Evolutionary conservation across 2,329 filamentous ascomycete species (phyloP), one percentile per base, ranked within the genome.

Genomic region (Botrytis tulipae): DNA sequence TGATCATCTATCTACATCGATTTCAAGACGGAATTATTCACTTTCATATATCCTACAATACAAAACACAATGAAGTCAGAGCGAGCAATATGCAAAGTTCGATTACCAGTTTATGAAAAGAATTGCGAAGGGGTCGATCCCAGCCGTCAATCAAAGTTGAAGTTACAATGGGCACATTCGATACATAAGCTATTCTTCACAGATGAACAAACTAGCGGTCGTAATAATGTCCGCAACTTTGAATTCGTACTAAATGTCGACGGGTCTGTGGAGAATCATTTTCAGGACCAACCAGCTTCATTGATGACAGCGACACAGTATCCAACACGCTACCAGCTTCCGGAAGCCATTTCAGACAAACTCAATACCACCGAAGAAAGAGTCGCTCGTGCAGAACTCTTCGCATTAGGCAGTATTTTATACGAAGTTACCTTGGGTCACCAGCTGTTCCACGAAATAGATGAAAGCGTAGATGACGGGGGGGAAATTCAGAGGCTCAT

Each of bases 241-340:
- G 68, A 70, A 29, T 61, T 70, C 14, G 1, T 22, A 25, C 22
- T 70, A 12, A 37, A 46, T 16, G 8, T 9, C 4, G 42, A 70
- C 57, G 68, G 68, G 6, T 70, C 68, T 9, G 68, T 57, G 5
- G 57, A 70, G 29, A 70, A 70, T 42, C 14, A 4, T 16, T 22
- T 37, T 14, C 42, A 48, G 35, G 12, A 35, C 10, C 32, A 61
- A 25, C 8, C 29, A 32, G 42, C 1, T 20, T 61, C 57, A 10
- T n/a, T 42, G 16, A 35, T 32, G 7, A 32, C 62, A 35, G 4
- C 42, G 35, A 61, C 5, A 14, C 40, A 37, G 9, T 70, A 61
- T 37, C 57, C 54, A 37, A 9, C 68, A 44, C 68, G 54, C 12
- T 70, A 61, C 14, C 68, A 70, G 46, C 68, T 70, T 22, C 68